Evolutionary conservation across 2,329 filamentous ascomycete species (phyloP).

Genomic region (Aspergillus pseudoterreus): DNA sequence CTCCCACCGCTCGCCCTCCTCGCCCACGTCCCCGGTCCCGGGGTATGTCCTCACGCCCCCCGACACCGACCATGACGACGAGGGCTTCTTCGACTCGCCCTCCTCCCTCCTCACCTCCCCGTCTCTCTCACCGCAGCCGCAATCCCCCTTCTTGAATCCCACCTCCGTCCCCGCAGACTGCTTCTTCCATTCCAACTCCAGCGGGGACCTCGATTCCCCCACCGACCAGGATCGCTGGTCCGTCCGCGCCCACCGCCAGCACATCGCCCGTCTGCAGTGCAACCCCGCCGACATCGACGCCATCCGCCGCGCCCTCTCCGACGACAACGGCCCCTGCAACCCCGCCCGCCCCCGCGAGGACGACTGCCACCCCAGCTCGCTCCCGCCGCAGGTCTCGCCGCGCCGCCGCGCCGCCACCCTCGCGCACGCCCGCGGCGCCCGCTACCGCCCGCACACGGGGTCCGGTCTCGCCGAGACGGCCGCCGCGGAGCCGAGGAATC

Average conservation of each 20-base stretch:
- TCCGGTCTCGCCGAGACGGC: not conserved
- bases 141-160: slow-evolving; percentile 25
- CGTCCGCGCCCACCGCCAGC: slow-evolving; percentile 36
- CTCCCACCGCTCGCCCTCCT: slow-evolving; percentile 15
- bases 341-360: slow-evolving; percentile 16
- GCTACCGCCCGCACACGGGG: slow-evolving; percentile 22
- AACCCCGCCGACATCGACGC: slow-evolving; percentile 34
- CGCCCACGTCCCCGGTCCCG: slow-evolving; percentile 10
- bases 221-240: slow-evolving; percentile 15
- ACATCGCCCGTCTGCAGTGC: slow-evolving; percentile 39
- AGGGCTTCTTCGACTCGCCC: slow-evolving; percentile 39
- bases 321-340: slow-evolving; percentile 18
- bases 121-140: slow-evolving; percentile 35
- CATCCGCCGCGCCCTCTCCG: slow-evolving; percentile 31
- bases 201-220: not conserved
- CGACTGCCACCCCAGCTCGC: slow-evolving; percentile 37
- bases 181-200: slow-evolving; percentile 6
- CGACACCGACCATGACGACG: slow-evolving; percentile 38
- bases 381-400: slow-evolving; percentile 32
- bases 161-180: slow-evolving; percentile 28
- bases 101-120: slow-evolving; percentile 55
- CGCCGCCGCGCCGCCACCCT: slow-evolving; percentile 26
- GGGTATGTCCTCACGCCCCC: slow-evolving; percentile 35
- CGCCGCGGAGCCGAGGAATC: slow-evolving; percentile 2
- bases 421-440: slow-evolving; percentile 3